A percentile compares a stretch with the other conserved stretches of the same genome.
Evolutionary conservation across 805 yeast genomes (phyloP).

Genomic region (Metschnikowia borealis): DNA sequence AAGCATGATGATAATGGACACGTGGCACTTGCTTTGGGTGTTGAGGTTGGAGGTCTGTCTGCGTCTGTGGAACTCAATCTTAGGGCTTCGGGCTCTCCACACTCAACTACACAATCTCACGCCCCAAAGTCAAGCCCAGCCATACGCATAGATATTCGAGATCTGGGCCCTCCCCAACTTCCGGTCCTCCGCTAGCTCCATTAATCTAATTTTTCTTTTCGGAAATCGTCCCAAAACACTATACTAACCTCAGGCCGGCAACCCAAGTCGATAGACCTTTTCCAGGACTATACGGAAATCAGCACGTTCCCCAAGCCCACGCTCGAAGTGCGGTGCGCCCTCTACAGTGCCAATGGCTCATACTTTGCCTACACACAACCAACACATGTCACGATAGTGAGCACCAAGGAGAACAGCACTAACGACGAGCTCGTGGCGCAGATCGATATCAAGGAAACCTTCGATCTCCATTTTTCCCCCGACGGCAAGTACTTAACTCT

Average conservation of each 20-base stretch:
- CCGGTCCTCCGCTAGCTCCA: too few species aligned
- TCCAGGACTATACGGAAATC: constrained; percentile 33
- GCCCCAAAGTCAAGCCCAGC: too few species aligned
- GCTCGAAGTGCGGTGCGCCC: constrained; percentile 57
- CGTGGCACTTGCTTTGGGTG: too few species aligned
- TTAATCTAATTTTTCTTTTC: too few species aligned
- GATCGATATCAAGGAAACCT: constrained; percentile 60
- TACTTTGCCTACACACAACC: constrained; percentile 74
- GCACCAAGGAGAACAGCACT: constrained; percentile 44
- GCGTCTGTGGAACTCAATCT: too few species aligned
- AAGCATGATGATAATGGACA: not conserved
- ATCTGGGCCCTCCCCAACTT: not conserved
- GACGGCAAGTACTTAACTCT: constrained; percentile 75
- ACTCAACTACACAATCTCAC: too few species aligned
- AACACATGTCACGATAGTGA: constrained; percentile 50
- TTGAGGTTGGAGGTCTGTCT: too few species aligned
- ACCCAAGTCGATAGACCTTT: constrained; percentile 25
- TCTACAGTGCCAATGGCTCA: constrained; percentile 64
- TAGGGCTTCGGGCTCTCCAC: too few species aligned
- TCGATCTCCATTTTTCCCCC: constrained; percentile 87
- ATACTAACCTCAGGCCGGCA: constrained; percentile 28
- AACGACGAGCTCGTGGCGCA: constrained; percentile 39
- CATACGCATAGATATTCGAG: too few species aligned
- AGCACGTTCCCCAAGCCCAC: constrained; percentile 33
- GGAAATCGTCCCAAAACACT: too few species aligned